A percentile compares a stretch with the other conserved stretches of the same genome.
These are phyloP conservation scores for Zygosaccharomyces sapae DNA, from an alignment of 1,139 yeast species.

Conservation along the genomic window DNA sequence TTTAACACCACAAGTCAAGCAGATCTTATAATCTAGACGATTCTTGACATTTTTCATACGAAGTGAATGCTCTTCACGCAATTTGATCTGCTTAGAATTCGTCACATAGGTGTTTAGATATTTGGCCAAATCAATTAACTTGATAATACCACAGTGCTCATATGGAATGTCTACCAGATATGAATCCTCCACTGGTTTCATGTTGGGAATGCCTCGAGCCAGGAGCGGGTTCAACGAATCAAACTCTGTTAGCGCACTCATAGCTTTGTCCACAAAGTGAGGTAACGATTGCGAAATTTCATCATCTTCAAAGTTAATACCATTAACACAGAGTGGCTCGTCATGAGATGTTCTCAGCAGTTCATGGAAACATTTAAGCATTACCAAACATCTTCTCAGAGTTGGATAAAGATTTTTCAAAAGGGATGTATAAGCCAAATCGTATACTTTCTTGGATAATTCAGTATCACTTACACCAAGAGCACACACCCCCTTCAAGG, in stretches of 20 bases:
- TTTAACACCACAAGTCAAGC: conserved; percentile 41
- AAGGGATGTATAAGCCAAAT: conserved; percentile 23
- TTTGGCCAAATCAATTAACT: conserved; percentile 58
- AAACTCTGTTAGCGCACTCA: conserved; percentile 18
- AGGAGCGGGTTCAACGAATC: conserved; percentile 18
- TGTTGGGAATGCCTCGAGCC: conserved; percentile 9
- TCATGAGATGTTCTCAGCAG: conserved; percentile 20
- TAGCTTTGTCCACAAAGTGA: conserved; percentile 16
- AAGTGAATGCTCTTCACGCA: conserved; percentile 29
- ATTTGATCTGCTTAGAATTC: conserved; percentile 34
- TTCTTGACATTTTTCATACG: conserved; percentile 29
- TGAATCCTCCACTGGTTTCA: conserved; percentile 15
- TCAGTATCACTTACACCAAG: conserved; percentile 10
- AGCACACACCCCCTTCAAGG: conserved; percentile 12
- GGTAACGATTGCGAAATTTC: conserved; percentile 13
- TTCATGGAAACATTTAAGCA: conserved; percentile 28
- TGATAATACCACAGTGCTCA: conserved; percentile 67
- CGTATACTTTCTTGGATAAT: conserved; percentile 14
- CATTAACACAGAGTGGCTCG: conserved; percentile 18
- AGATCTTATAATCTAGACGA: conserved; percentile 41
- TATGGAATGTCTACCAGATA: conserved; percentile 23
- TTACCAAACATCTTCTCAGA: conserved; percentile 28
- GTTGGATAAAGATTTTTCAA: conserved; percentile 29
- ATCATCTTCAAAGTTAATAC: conserved; percentile 18
- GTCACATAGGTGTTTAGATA: conserved; percentile 70